These are phyloP conservation scores for Kluyveromyces aestuarii DNA, from an alignment of 805 yeast species.

Conservation along the genomic window DNA sequence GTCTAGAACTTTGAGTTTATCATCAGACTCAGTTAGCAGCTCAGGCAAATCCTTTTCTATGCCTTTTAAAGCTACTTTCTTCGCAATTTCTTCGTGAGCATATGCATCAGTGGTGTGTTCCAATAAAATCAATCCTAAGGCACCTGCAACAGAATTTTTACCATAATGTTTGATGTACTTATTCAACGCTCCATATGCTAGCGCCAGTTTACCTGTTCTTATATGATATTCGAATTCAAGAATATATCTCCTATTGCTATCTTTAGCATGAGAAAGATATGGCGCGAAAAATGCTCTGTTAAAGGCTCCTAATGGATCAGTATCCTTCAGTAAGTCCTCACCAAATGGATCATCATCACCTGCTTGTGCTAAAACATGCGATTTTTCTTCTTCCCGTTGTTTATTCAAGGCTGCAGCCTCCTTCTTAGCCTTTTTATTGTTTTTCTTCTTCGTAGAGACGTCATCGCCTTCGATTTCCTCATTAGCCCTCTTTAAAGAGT, in stretches of 20 bases:
- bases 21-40: conserved; percentile 14
- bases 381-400: conserved; percentile 46
- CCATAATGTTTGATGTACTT: conserved; percentile 15
- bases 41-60: conserved; percentile 17
- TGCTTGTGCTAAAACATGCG: conserved; percentile 30
- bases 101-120: conserved; percentile 13
- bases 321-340: conserved; percentile 28
- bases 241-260: conserved; percentile 24
- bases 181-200: conserved; percentile 22
- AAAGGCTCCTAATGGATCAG: conserved; percentile 37
- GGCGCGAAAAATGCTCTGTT: conserved; percentile 33
- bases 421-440: conserved; percentile 43
- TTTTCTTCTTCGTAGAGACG: conserved; percentile 10
- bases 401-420: conserved; percentile 41
- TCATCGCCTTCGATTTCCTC: conserved; percentile 6
- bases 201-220: conserved; percentile 22
- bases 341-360: conserved; percentile 59
- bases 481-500: conserved; percentile 9
- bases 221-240: conserved; percentile 23
- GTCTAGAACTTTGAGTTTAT: conserved; percentile 14
- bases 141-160: conserved; percentile 17
- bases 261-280: conserved; percentile 36
- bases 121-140: conserved; percentile 19
- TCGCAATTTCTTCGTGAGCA: conserved; percentile 21
- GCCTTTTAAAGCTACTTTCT: conserved; percentile 24